Evolutionary conservation across 164 flowering plant species (phyloP).

Genomic region (Magnolia kwangsiensis): DNA sequence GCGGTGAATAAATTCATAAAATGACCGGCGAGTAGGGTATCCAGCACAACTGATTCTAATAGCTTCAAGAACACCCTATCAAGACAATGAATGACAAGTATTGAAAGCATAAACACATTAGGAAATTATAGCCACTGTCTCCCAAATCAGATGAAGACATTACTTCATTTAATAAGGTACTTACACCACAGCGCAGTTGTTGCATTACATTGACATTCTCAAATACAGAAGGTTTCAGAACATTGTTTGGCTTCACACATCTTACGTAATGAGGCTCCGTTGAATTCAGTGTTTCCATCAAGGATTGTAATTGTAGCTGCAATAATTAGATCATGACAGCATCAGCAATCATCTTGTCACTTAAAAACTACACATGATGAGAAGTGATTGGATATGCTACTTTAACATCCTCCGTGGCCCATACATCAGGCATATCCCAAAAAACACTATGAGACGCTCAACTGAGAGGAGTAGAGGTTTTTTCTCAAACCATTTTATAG

Average conservation of each 20-base stretch:
- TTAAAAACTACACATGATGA: not conserved
- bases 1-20: slow-evolving; percentile 66
- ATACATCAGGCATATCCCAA: not conserved
- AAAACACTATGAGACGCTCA: not conserved
- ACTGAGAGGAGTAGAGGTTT: not conserved
- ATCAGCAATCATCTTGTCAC: not conserved
- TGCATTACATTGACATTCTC: slow-evolving; percentile 72
- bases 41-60: slow-evolving; percentile 88
- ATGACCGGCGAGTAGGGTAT: slow-evolving; percentile 70
- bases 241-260: slow-evolving; percentile 88
- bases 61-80: slow-evolving; percentile 93
- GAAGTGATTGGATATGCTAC: not conserved
- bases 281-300: slow-evolving; percentile 80
- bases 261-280: slow-evolving; percentile 87
- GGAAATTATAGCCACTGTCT: not conserved
- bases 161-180: slow-evolving; percentile 23
- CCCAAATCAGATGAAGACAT: not conserved
- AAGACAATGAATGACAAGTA: slow-evolving; percentile 1
- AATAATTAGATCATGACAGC: not conserved
- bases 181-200: slow-evolving; percentile 91
- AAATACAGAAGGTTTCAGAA: slow-evolving; percentile 58
- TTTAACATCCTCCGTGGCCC: not conserved
- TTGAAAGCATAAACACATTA: not conserved
- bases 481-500: not conserved
- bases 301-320: slow-evolving; percentile 80